Evolutionary conservation across 2,329 filamentous ascomycete genomes (phyloP).

Genomic region (Thermothelomyces thermophilus): DNA sequence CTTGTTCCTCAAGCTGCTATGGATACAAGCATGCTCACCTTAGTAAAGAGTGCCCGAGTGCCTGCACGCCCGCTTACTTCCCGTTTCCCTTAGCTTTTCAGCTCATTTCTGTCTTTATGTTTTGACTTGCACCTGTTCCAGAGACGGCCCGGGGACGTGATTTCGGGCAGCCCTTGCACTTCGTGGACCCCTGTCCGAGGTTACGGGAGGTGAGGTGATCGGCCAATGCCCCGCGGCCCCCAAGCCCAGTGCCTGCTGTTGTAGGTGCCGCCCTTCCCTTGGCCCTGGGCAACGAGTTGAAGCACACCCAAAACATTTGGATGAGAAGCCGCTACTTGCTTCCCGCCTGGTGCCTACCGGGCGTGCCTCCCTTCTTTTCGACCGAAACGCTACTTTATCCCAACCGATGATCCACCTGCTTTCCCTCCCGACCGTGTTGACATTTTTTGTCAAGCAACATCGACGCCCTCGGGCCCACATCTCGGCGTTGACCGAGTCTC

Average conservation of each 20-base stretch:
- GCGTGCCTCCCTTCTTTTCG: background rate
- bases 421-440: background rate
- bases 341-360: background rate
- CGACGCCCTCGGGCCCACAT: constrained; percentile 11
- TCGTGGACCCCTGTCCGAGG: background rate
- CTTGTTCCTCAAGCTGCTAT: too few species aligned
- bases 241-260: background rate
- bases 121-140: too few species aligned
- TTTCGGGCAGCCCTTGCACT: background rate
- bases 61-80: too few species aligned
- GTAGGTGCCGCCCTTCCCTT: background rate
- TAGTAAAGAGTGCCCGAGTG: too few species aligned
- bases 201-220: too few species aligned
- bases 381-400: background rate
- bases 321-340: background rate
- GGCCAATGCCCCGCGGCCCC: background rate
- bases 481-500: background rate
- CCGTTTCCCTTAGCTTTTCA: too few species aligned
- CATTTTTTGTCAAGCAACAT: background rate
- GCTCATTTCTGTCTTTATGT: too few species aligned
- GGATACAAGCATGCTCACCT: too few species aligned
- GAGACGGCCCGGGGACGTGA: background rate
- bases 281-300: background rate
- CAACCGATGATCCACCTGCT: constrained; percentile 6
- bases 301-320: background rate